Evolutionary conservation across 371 early-diverging fungal species (phyloP).

Genomic region (Mortierella sp.): DNA sequence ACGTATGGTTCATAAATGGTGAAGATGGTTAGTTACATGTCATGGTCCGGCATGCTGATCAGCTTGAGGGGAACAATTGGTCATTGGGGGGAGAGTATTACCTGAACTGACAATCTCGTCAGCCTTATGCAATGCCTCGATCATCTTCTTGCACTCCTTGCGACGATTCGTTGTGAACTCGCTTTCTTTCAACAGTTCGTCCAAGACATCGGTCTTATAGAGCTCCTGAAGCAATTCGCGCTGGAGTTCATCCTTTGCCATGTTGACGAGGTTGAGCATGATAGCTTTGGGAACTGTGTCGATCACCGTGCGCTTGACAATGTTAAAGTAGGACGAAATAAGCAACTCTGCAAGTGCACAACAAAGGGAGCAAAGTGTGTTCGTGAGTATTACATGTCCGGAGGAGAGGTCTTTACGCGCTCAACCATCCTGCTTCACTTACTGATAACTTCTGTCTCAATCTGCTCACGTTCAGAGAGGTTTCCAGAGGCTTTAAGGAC

Average conservation of each 20-base stretch:
- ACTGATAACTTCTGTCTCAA: constrained; percentile 98
- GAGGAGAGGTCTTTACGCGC: too few relatives aligned
- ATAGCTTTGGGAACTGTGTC: constrained; percentile 99
- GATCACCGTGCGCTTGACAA: constrained; percentile 97
- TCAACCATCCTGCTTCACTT: constrained; percentile 61
- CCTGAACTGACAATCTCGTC: constrained; percentile 85
- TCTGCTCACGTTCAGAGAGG: constrained; percentile 94
- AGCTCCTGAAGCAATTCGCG: constrained; percentile 94
- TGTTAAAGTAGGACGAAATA: constrained; percentile 95
- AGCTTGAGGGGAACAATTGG: too few relatives aligned
- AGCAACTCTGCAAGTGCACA: constrained; percentile 73
- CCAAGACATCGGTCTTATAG: constrained; percentile 93
- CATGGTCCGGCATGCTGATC: too few relatives aligned
- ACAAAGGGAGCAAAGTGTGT: too few relatives aligned
- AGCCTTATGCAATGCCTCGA: constrained; percentile 93
- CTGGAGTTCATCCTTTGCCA: constrained; percentile 94
- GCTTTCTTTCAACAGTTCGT: constrained; percentile 94
- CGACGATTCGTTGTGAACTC: constrained; percentile 92
- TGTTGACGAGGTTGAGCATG: constrained; percentile 95
- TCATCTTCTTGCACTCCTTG: constrained; percentile 97
- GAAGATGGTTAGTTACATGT: too few relatives aligned
- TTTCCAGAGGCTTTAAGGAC: constrained; percentile 95
- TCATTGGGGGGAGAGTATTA: too few relatives aligned
- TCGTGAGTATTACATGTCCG: too few relatives aligned
- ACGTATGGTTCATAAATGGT: too few relatives aligned